Base-by-base conservation (phyloP, 164 flowering plant genomes). In the Macadamia integrifolia region DNA sequence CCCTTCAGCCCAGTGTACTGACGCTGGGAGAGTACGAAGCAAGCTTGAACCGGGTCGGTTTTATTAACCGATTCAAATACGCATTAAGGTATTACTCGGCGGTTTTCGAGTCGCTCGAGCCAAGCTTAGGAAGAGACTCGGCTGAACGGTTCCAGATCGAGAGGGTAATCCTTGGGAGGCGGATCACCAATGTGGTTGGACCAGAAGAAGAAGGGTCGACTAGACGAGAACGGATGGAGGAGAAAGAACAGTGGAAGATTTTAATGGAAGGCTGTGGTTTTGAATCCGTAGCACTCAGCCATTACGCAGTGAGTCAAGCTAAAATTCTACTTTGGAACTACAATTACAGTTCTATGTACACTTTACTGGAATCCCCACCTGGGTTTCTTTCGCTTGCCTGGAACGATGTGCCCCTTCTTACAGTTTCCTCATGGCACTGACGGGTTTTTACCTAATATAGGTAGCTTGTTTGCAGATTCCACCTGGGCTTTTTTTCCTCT, bases 401-500 rank as follows among this genome's bases (percentile, higher is more conserved):
- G 99, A 85, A 86, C 53, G 77, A 80, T 55, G 80, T 83, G 3
- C 92, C 91, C 9, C 80, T 94, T 3, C 86, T 92, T 72, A 86
- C 99, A 2, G 92, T 94, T 49, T 94, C 99, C 8, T 86, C 97
- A 3, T 94, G 99, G 99, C 85, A 84, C 57, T 89, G 69, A 85
- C 70, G 53, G 8, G 43, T 60, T 31, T 60, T 3, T 5, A 11
- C 50, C 50, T 2, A 4, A 3, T 29, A 31, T 32, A 60, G 62
- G 14, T 31, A 60, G n/a, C 62, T 60, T 13, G 7, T 31, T 31
- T 32, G 44, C 8, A 60, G 44, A 31, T 60, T 60, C 62, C 62
- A 60, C 62, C 62, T 31, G 40, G 61, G 40, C 8, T 14, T 57
- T 40, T 61, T 40, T 61, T 61, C 35, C 64, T 40, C 48, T 42